Evolutionary conservation across 1,284 basidiomycete genomes (phyloP).

Genomic region (Trichosporon sp.): DNA sequence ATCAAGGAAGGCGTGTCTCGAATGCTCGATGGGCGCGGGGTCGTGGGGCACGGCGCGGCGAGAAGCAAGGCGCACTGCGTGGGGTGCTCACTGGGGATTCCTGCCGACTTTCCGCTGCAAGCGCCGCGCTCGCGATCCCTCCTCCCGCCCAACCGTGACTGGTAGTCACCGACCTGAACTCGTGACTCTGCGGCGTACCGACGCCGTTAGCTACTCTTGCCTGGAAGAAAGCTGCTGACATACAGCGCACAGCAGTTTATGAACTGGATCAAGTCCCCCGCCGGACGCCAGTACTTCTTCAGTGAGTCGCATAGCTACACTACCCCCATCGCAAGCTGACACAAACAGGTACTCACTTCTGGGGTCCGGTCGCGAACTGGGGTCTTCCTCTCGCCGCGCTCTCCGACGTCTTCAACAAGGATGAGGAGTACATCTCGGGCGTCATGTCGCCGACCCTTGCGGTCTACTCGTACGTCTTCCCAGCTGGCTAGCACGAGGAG

Average conservation of each 20-base stretch:
- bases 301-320: conserved; percentile 58
- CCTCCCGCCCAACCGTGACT: too few species aligned
- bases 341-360: conserved; percentile 80
- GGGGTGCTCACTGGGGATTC: too few species aligned
- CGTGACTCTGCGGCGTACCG: background rate
- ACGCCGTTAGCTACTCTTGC: background rate
- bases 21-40: background rate
- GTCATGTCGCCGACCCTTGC: conserved; percentile 88
- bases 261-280: conserved; percentile 80
- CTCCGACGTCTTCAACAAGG: conserved; percentile 72
- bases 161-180: background rate
- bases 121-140: background rate
- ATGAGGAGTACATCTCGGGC: conserved; percentile 89
- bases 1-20: background rate
- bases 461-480: conserved; percentile 84
- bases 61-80: background rate
- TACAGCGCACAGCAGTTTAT: conserved; percentile 57
- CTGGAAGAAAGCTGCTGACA: background rate
- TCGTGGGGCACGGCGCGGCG: background rate
- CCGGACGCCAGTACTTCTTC: conserved; percentile 86
- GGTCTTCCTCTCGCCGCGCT: conserved; percentile 89
- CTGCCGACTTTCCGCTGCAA: background rate
- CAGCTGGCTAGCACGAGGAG: background rate
- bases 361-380: conserved; percentile 97
- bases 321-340: background rate